These are phyloP conservation scores for Mycena crocata DNA, from an alignment of 768 basidiomycete species.

Conservation along the genomic window DNA sequence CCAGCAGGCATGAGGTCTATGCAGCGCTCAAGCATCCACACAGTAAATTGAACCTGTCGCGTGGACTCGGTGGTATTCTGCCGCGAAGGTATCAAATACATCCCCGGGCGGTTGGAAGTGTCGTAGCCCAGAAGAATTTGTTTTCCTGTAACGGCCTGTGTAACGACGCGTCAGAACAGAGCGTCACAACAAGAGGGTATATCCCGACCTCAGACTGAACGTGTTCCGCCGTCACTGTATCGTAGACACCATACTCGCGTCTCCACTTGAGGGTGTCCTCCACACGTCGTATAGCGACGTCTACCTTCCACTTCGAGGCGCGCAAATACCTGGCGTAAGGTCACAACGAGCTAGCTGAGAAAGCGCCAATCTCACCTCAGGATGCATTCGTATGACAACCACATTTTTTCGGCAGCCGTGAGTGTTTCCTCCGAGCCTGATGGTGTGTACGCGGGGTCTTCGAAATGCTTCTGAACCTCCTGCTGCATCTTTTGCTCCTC, in stretches of 20 bases:
- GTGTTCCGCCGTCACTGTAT: slow-evolving; percentile 65
- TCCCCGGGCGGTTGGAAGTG: slow-evolving; percentile 44
- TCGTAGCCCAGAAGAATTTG: slow-evolving; percentile 84
- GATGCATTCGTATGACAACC: slow-evolving; percentile 84
- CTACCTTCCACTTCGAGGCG: slow-evolving; percentile 78
- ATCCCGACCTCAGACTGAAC: slow-evolving; percentile 79
- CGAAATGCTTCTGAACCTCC: slow-evolving; percentile 70
- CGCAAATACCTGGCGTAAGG: slow-evolving; percentile 69
- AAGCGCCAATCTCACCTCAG: slow-evolving; percentile 58
- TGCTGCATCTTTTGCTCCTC: slow-evolving; percentile 62
- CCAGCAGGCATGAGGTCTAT: slow-evolving; percentile 85
- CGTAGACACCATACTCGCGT: slow-evolving; percentile 80
- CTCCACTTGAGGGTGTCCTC: slow-evolving; percentile 85
- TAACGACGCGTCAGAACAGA: slow-evolving; percentile 19
- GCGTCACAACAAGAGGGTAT: not conserved
- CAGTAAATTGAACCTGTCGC: slow-evolving; percentile 77
- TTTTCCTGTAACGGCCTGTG: slow-evolving; percentile 84
- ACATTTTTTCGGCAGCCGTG: slow-evolving; percentile 78
- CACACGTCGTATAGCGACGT: slow-evolving; percentile 70
- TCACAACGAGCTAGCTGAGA: too few species aligned
- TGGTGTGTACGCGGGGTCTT: slow-evolving; percentile 59
- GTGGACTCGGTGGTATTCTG: slow-evolving; percentile 82
- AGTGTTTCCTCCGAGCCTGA: slow-evolving; percentile 60
- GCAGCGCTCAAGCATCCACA: slow-evolving; percentile 83
- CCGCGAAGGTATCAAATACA: slow-evolving; percentile 55